These are phyloP conservation scores for Pterula multifida DNA, from an alignment of 1,284 basidiomycete genomes.

Conservation along the genomic window DNA sequence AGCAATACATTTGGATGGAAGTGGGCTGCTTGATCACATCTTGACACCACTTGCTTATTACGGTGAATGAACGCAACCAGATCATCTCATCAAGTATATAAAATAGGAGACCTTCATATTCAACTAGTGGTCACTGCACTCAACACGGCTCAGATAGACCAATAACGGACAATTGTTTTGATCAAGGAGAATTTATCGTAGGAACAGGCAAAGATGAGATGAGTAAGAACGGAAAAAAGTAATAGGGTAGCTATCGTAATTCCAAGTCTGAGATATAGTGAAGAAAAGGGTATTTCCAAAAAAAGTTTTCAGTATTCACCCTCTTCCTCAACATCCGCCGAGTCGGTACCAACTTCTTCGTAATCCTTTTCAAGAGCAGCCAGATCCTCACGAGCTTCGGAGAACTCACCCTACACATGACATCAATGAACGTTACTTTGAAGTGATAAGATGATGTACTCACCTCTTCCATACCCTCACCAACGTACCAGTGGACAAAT, in stretches of 20 bases:
- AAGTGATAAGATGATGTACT: constrained; percentile 7
- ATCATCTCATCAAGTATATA: too few species aligned
- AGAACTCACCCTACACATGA: constrained; percentile 72
- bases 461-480: constrained; percentile 96
- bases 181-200: neutral
- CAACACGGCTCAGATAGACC: too few species aligned
- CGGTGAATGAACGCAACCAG: too few species aligned
- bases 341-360: constrained; percentile 91
- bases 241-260: constrained; percentile 1
- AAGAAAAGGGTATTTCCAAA: neutral
- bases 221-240: neutral
- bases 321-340: constrained; percentile 73
- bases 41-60: too few species aligned
- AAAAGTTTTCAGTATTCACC: constrained; percentile 50
- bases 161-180: too few species aligned
- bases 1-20: too few species aligned
- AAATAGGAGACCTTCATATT: too few species aligned
- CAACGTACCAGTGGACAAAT: constrained; percentile 97
- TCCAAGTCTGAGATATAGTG: neutral
- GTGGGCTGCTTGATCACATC: too few species aligned
- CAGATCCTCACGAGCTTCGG: constrained; percentile 94
- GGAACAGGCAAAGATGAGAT: neutral
- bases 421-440: constrained; percentile 4
- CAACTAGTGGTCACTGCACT: too few species aligned
- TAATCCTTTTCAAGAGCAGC: constrained; percentile 96